Conservation (phyloP, 345 rosid species). For the Murraya koenigii region DNA sequence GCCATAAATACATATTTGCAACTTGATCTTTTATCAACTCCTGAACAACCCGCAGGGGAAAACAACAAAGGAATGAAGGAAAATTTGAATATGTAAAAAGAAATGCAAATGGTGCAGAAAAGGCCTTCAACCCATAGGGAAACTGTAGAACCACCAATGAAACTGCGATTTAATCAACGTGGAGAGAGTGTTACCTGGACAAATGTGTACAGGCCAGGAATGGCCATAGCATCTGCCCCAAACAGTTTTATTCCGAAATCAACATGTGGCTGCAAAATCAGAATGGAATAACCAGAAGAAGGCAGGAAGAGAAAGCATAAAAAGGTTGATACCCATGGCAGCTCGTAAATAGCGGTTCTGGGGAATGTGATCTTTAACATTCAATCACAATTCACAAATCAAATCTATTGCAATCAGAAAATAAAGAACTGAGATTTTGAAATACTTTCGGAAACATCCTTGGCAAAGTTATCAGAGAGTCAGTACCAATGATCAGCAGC, state of each 20-base stretch:
- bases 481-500: neutral
- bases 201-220: conserved; percentile 81
- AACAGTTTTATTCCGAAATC: conserved; percentile 90
- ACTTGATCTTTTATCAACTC: conserved; percentile 91
- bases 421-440: neutral
- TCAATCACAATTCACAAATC: neutral
- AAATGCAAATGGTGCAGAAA: neutral
- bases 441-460: neutral
- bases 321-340: neutral
- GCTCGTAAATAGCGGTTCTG: neutral
- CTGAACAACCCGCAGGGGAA: conserved; percentile 31
- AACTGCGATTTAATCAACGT: neutral
- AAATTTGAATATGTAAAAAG: neutral
- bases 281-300: conserved; percentile 5
- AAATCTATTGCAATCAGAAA: neutral
- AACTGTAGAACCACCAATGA: neutral
- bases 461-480: neutral
- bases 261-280: conserved; percentile 73
- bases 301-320: neutral
- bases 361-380: neutral
- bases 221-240: conserved; percentile 92
- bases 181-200: conserved; percentile 54
- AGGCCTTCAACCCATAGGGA: neutral
- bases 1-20: conserved; percentile 96
- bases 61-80: no score